These are phyloP conservation scores for Aurantiochytrium sp. DNA, from an alignment of 108 stramenopile species.

Conservation along the genomic window DNA sequence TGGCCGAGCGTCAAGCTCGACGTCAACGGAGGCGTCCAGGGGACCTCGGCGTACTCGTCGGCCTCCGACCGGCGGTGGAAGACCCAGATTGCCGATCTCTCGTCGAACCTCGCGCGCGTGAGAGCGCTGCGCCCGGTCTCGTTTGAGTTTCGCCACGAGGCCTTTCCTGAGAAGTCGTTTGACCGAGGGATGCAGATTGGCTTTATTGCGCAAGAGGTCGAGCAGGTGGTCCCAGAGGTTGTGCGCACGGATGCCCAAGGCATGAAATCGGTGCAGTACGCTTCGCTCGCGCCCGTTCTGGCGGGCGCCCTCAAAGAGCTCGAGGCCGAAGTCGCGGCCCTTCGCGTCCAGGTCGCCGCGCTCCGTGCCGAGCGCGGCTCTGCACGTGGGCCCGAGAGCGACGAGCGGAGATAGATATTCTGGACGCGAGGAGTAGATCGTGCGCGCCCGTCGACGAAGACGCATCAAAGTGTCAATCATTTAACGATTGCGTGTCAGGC, in stretches of 20 bases:
- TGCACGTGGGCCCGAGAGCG: too few species aligned
- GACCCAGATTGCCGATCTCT: not conserved
- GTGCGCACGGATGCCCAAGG: conserved; percentile 4
- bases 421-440: too few species aligned
- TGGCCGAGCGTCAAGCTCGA: conserved; percentile 22
- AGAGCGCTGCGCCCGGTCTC: not conserved
- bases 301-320: not conserved
- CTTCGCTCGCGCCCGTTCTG: not conserved
- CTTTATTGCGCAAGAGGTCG: conserved; percentile 16
- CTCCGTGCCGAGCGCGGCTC: too few species aligned
- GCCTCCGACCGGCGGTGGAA: conserved; percentile 11
- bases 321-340: not conserved
- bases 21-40: conserved; percentile 26
- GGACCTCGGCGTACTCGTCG: conserved; percentile 16
- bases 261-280: conserved; percentile 27
- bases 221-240: not conserved
- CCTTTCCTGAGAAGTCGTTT: conserved; percentile 6
- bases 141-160: not conserved
- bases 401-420: too few species aligned
- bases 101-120: not conserved
- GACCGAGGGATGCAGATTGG: not conserved
- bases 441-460: not conserved
- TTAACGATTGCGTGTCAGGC: not conserved
- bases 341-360: too few species aligned
- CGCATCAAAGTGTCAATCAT: not conserved